phyloP scores from a whole-genome alignment of 331 rosid genomes.

The Dryas integrifolia region DNA sequence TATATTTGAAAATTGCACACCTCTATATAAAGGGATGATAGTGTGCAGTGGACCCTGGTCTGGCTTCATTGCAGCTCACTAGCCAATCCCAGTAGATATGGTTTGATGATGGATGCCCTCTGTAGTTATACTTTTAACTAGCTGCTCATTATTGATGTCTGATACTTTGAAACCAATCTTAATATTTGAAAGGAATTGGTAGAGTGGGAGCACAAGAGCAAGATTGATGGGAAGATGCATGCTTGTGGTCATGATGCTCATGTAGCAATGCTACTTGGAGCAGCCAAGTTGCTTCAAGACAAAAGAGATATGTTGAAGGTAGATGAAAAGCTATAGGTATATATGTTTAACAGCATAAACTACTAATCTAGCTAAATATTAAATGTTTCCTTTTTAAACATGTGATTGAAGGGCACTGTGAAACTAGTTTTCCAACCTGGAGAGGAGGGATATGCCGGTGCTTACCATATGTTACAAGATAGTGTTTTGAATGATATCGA shows the following conservation, averaged over 20 bases:
- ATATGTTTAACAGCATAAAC: neutral
- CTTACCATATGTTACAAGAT: conserved; percentile 41
- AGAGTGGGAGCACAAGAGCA: conserved; percentile 48
- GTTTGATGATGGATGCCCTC: neutral
- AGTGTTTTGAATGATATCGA: conserved; percentile 29
- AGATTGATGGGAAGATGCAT: conserved; percentile 45
- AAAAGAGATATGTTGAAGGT: conserved; percentile 32
- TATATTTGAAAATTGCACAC: no score
- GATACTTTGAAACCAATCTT: neutral
- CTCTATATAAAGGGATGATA: neutral
- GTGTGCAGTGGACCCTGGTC: neutral
- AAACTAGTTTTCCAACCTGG: conserved; percentile 44
- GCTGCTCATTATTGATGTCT: neutral
- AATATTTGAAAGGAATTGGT: conserved; percentile 36
- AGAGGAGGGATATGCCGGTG: conserved; percentile 41
- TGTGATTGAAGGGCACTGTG: conserved; percentile 38
- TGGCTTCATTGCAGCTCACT: no score
- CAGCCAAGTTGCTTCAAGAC: conserved; percentile 43
- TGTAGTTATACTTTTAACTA: conserved; percentile 8
- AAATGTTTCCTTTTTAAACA: neutral
- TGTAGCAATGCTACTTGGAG: conserved; percentile 50
- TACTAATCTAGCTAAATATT: neutral
- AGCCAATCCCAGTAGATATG: no score
- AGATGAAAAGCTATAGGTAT: neutral
- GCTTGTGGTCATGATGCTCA: conserved; percentile 52